Conservation (phyloP, 805 yeast species). For the Saccharomycopsis amapae region DNA sequence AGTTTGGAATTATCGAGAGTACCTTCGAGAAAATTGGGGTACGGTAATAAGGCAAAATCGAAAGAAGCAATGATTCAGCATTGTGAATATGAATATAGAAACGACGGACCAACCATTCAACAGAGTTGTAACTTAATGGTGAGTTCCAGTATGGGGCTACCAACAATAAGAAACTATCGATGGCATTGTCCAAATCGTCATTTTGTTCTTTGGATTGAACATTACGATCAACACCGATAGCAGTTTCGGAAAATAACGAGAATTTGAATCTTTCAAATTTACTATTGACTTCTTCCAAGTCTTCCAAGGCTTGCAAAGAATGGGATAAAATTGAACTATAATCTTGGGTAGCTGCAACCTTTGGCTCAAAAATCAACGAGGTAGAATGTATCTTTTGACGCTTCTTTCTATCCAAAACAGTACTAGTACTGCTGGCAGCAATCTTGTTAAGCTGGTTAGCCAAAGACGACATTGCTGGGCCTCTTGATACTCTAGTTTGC, state of each 20-base stretch:
- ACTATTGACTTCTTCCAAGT: conserved; percentile 63
- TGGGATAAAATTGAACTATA: conserved; percentile 70
- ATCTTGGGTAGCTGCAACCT: conserved; percentile 91
- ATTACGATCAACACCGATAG: conserved; percentile 72
- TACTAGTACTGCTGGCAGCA: conserved; percentile 54
- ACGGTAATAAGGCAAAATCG: conserved; percentile 75
- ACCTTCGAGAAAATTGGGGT: conserved; percentile 69
- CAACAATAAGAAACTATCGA: conserved; percentile 65
- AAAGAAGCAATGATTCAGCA: conserved; percentile 61
- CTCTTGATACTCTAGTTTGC: not conserved
- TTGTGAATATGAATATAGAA: conserved; percentile 79
- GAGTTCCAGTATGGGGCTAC: conserved; percentile 46
- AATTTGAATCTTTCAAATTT: conserved; percentile 63
- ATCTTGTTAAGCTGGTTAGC: conserved; percentile 77
- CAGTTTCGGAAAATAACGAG: conserved; percentile 76
- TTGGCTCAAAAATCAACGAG: conserved; percentile 79
- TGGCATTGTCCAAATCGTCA: conserved; percentile 64
- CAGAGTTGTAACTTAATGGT: conserved; percentile 69
- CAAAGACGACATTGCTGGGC: conserved; percentile 46
- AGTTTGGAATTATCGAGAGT: conserved; percentile 57
- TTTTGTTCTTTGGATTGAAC: conserved; percentile 75
- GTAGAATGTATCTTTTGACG: conserved; percentile 83
- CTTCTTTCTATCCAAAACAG: conserved; percentile 78
- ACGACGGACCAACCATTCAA: conserved; percentile 94
- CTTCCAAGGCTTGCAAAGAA: conserved; percentile 69